These are phyloP conservation scores for Cicer pinnatifidum DNA, from an alignment of 306 rosid genomes.

Conservation along the genomic window DNA sequence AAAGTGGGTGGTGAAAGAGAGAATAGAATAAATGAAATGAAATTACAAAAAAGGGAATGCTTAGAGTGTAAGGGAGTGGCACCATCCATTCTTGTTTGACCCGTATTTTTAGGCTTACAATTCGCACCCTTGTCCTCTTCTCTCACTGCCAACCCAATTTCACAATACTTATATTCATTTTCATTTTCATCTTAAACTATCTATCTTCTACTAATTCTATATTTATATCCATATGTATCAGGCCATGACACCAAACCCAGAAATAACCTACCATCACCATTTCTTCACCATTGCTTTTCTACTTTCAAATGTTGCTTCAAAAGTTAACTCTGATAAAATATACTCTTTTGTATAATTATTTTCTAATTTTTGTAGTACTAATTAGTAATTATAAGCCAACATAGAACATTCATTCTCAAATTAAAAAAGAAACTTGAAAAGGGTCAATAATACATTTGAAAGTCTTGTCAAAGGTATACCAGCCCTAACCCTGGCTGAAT, in stretches of 20 bases:
- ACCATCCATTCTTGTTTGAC: constrained; percentile 85
- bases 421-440: background rate
- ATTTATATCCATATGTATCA: background rate
- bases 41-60: constrained; percentile 46
- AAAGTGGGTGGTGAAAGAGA: constrained; percentile 85
- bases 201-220: background rate
- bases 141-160: constrained; percentile 68
- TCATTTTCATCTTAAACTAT: background rate
- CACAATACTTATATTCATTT: constrained; percentile 19
- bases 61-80: constrained; percentile 75
- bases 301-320: background rate
- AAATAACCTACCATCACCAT: constrained; percentile 34
- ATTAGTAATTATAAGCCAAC: constrained; percentile 1
- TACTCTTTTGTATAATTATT: background rate
- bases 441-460: constrained; percentile 13
- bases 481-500: background rate
- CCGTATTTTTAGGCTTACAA: constrained; percentile 76
- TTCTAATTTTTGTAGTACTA: constrained; percentile 8
- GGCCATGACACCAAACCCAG: constrained; percentile 42
- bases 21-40: constrained; percentile 4
- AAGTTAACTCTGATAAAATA: background rate
- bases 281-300: background rate
- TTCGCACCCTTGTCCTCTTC: constrained; percentile 63
- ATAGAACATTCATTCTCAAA: constrained; percentile 42
- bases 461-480: constrained; percentile 26